These are phyloP conservation scores for Alternaria viburni DNA, from an alignment of 2,329 filamentous ascomycete species.

Conservation along the genomic window DNA sequence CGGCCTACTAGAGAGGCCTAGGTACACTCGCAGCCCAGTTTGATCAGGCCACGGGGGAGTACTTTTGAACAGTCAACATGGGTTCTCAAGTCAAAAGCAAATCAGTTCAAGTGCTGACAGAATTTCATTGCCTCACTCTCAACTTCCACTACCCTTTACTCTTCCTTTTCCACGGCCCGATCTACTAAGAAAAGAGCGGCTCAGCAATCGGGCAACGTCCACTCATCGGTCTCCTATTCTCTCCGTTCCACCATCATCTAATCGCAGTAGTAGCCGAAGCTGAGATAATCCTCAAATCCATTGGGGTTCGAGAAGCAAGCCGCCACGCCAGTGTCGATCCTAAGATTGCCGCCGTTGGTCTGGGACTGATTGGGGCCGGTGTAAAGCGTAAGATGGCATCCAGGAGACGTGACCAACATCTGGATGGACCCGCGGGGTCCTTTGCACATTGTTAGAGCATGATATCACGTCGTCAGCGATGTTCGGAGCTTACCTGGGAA, in stretches of 20 bases:
- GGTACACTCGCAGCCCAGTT: no score
- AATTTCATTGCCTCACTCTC: background rate
- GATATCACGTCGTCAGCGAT: no score
- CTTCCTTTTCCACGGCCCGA: background rate
- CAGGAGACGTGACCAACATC: conserved; percentile 1
- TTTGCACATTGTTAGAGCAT: no score
- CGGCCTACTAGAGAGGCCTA: no score
- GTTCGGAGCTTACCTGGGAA: background rate
- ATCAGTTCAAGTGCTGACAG: no score
- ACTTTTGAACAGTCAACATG: no score
- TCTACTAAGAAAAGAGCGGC: background rate
- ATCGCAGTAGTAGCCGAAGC: background rate
- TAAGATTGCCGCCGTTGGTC: background rate
- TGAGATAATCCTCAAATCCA: conserved; percentile 1
- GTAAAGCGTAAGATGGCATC: conserved; percentile 9
- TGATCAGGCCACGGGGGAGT: no score
- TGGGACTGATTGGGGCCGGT: conserved; percentile 10
- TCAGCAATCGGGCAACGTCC: background rate
- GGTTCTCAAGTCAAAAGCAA: no score
- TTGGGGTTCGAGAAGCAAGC: background rate
- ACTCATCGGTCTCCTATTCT: background rate
- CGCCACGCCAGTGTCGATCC: background rate
- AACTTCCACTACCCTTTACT: background rate
- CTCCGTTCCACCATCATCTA: background rate
- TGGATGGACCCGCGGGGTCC: conserved; percentile 5